Evolutionary conservation across 768 basidiomycete species (phyloP).

Genomic region (Russula ochroleuca): DNA sequence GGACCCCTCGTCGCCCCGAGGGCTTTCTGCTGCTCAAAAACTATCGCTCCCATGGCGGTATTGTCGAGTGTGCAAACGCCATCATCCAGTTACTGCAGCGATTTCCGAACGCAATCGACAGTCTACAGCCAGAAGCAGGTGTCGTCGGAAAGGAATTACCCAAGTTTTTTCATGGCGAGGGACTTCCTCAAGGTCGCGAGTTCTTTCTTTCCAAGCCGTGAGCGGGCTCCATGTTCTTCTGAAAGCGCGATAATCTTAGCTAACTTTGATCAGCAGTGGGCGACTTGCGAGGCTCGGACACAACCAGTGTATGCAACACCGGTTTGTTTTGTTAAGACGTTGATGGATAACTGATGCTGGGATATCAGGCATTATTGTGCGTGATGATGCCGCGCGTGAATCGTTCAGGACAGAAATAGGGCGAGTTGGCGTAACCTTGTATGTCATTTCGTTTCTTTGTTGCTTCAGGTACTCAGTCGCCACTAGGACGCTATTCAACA

Average conservation of each 20-base stretch:
- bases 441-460: slow-evolving; percentile 24
- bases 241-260: not conserved
- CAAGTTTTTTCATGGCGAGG: slow-evolving; percentile 50
- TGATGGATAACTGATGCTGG: not conserved
- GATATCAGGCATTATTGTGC: slow-evolving; percentile 60
- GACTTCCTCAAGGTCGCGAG: slow-evolving; percentile 25
- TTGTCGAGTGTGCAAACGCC: slow-evolving; percentile 65
- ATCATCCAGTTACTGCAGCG: slow-evolving; percentile 54
- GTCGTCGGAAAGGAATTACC: slow-evolving; percentile 52
- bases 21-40: slow-evolving; percentile 60
- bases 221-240: not conserved
- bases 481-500: slow-evolving; percentile 51
- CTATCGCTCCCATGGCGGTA: slow-evolving; percentile 69
- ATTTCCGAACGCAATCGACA: slow-evolving; percentile 60
- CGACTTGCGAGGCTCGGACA: slow-evolving; percentile 56
- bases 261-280: slow-evolving; percentile 35
- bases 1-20: slow-evolving; percentile 31
- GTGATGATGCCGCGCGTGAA: slow-evolving; percentile 50
- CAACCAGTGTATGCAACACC: slow-evolving; percentile 49
- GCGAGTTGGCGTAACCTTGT: slow-evolving; percentile 56
- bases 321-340: not conserved
- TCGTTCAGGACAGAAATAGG: slow-evolving; percentile 50
- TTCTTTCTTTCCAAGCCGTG: slow-evolving; percentile 14
- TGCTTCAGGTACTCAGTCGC: not conserved
- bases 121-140: slow-evolving; percentile 51